Base-by-base conservation (phyloP, 2,329 filamentous ascomycete genomes). In the Teratosphaeria nubilosa region DNA sequence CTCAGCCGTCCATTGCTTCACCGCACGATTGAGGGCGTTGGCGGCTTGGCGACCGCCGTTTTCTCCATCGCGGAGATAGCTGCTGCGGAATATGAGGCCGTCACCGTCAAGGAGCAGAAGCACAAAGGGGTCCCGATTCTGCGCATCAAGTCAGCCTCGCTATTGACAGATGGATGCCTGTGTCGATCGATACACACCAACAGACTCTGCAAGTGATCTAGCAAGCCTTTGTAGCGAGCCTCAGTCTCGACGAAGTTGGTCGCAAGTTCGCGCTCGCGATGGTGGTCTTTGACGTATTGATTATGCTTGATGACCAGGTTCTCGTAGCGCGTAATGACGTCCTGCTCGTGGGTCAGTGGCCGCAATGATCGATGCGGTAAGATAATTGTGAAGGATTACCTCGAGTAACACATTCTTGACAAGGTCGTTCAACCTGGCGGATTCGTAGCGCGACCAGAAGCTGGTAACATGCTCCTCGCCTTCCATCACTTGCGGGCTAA, bases 81-180 rank as follows among this genome's bases (percentile, higher is more conserved):
- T 55, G 31, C 62, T 61, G 52, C 64, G 64, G 60, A 72, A 71
- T 52, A 79, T 67, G 63, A 85, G 83, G 54, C 80, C 81, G 67
- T 86, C 81, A 22, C 83, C 84, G 60, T 86, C 83, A 22, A 86
- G 73, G 1, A 86, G 72, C 16, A 86, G 78, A 2, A 86, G 72
- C 3, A 82, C 79, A 63, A 84, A 86, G 0, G 82, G 78, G 60
- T 82, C 80, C 30, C 77, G 76, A 25, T 80, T 71, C 70, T 76
- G 62, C 13, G 31, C 24, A 16, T 53, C n/a, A 20, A 11, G n/a
- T 48, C n/a, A 48, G 41, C 20, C 2, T n/a, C 16, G 20, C 20
- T 2, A 22, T 16, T 48, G 41, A 11, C 5, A 10, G 10, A 22
- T 20, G 1, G 5, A 20, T 2, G 16, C 11, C 9, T 16, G 7